Evolutionary conservation across 208 protist species (phyloP).

Genomic region (Angomonas ambiguus): DNA sequence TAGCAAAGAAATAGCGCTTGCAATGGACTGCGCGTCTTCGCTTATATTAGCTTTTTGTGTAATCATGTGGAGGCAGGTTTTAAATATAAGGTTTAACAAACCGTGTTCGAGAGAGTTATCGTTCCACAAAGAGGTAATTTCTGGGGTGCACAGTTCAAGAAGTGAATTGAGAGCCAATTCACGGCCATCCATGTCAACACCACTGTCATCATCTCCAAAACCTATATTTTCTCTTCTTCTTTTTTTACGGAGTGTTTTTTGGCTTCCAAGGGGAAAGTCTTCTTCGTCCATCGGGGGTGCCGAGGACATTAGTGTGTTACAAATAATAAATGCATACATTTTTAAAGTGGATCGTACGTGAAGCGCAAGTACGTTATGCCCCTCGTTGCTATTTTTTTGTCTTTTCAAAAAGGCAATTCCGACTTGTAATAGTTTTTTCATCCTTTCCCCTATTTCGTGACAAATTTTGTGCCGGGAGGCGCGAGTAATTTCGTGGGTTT

Average conservation of each 20-base stretch:
- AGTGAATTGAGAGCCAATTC: conserved; percentile 76
- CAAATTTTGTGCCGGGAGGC: conserved; percentile 84
- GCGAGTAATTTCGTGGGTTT: conserved; percentile 30
- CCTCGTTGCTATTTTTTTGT: conserved; percentile 17
- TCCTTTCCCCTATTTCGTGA: conserved; percentile 75
- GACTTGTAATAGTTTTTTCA: conserved; percentile 85
- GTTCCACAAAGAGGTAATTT: conserved; percentile 59
- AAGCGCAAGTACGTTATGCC: conserved; percentile 41
- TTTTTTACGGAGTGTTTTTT: conserved; percentile 19
- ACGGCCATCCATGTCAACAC: conserved; percentile 87
- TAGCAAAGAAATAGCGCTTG: conserved; percentile 56
- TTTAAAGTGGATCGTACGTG: conserved; percentile 81
- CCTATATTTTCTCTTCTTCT: conserved; percentile 43
- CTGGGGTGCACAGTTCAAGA: conserved; percentile 65
- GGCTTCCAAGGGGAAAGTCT: conserved; percentile 1
- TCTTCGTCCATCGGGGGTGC: conserved; percentile 52
- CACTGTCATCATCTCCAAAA: conserved; percentile 81
- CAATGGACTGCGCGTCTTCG: conserved; percentile 69
- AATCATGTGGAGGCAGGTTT: conserved; percentile 77
- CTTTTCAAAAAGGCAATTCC: conserved; percentile 59
- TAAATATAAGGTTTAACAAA: conserved; percentile 57
- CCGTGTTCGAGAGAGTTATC: conserved; percentile 46
- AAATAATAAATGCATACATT: conserved; percentile 82
- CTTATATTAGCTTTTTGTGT: conserved; percentile 80
- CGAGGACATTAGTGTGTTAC: conserved; percentile 49